These are phyloP conservation scores for Pistacia vera DNA, from an alignment of 345 rosid genomes.

Conservation along the genomic window DNA sequence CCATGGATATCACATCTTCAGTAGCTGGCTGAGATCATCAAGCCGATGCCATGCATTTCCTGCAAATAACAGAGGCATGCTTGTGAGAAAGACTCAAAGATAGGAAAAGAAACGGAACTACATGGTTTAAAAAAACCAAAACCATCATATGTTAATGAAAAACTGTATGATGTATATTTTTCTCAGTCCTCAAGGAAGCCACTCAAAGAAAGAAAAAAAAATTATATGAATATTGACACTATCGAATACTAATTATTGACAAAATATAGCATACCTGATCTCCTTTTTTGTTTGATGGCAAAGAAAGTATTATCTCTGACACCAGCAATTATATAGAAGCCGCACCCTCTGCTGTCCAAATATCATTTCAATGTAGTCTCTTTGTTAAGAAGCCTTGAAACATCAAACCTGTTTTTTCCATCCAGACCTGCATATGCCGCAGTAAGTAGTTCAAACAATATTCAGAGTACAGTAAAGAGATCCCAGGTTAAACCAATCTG, in stretches of 20 bases:
- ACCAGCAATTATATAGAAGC: slow-evolving; percentile 85
- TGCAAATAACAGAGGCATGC: slow-evolving; percentile 33
- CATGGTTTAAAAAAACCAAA: background rate
- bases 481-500: background rate
- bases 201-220: background rate
- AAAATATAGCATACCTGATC: slow-evolving; percentile 74
- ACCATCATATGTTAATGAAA: background rate
- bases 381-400: slow-evolving; percentile 74
- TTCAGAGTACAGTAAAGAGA: background rate
- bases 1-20: slow-evolving; percentile 80
- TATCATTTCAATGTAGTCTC: slow-evolving; percentile 79
- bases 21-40: slow-evolving; percentile 81
- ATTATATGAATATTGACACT: background rate
- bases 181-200: background rate
- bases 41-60: slow-evolving; percentile 98
- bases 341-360: slow-evolving; percentile 98
- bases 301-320: slow-evolving; percentile 88
- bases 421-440: slow-evolving; percentile 62
- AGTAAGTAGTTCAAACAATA: slow-evolving; percentile 1
- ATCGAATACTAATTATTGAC: background rate
- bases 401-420: slow-evolving; percentile 98
- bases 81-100: background rate
- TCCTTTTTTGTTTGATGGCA: slow-evolving; percentile 97
- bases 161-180: too few relatives aligned
- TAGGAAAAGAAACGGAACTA: background rate